phyloP scores from a whole-genome alignment of 768 basidiomycete species.

The Leccinum variicolor region DNA sequence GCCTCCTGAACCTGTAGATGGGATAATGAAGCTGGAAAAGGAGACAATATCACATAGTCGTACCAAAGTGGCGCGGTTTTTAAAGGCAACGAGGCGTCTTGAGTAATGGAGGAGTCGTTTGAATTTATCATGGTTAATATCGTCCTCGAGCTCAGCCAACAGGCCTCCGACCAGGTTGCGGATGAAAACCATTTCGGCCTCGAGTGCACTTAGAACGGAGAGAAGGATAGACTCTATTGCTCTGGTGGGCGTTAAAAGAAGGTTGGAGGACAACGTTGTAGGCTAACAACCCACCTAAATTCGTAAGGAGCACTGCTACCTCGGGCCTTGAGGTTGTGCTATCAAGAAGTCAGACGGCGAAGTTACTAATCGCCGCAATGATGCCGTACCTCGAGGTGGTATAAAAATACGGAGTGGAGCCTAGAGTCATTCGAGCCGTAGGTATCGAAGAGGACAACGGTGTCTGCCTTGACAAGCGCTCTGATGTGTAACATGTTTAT shows the following conservation, averaged over 20 bases:
- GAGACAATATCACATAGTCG: slow-evolving; percentile 9
- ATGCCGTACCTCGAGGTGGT: slow-evolving; percentile 71
- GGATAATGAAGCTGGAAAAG: not conserved
- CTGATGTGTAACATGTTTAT: slow-evolving; percentile 94
- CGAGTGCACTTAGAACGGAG: slow-evolving; percentile 87
- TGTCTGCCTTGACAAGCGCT: slow-evolving; percentile 90
- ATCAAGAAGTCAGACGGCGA: slow-evolving; percentile 12
- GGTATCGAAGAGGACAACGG: slow-evolving; percentile 89
- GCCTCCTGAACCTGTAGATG: slow-evolving; percentile 74
- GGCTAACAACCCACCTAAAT: slow-evolving; percentile 57
- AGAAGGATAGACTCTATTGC: slow-evolving; percentile 92
- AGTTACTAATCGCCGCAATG: slow-evolving; percentile 10
- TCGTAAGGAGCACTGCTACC: slow-evolving; percentile 76
- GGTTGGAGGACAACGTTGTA: slow-evolving; percentile 7
- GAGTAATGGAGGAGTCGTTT: slow-evolving; percentile 91
- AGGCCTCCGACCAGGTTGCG: slow-evolving; percentile 87
- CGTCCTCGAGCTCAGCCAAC: slow-evolving; percentile 89
- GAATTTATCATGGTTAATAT: slow-evolving; percentile 94
- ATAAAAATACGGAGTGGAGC: slow-evolving; percentile 83
- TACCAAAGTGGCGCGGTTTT: slow-evolving; percentile 86
- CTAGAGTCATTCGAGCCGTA: slow-evolving; percentile 85
- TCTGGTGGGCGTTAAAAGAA: slow-evolving; percentile 40
- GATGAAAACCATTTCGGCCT: slow-evolving; percentile 95
- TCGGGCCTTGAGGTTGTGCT: slow-evolving; percentile 84
- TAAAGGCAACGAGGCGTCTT: slow-evolving; percentile 80